These are phyloP conservation scores for Cryptomeria japonica DNA, from an alignment of 75 land plant genomes.

Conservation along the genomic window DNA sequence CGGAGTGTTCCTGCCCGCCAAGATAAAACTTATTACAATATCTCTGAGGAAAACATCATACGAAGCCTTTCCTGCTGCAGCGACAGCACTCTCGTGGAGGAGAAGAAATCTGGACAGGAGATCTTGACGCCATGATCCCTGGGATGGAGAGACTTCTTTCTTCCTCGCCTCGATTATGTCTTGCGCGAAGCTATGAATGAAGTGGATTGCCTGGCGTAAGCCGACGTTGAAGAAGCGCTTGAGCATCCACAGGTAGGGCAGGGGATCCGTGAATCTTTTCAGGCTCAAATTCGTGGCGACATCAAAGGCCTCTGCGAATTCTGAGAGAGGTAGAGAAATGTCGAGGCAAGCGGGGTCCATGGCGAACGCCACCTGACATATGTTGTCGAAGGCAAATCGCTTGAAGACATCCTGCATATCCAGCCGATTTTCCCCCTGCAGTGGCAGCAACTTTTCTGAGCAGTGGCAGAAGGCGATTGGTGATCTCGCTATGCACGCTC, in stretches of 20 bases:
- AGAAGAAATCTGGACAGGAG: slow-evolving; percentile 30
- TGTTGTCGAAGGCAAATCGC: slow-evolving; percentile 22
- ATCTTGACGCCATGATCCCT: slow-evolving; percentile 31
- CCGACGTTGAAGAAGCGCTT: slow-evolving; percentile 41
- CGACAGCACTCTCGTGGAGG: neutral
- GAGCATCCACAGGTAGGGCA: slow-evolving; percentile 33
- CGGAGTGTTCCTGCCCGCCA: slow-evolving; percentile 65
- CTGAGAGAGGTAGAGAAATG: neutral
- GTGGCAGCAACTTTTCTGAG: slow-evolving; percentile 9
- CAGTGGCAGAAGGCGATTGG: slow-evolving; percentile 40
- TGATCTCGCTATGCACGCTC: slow-evolving; percentile 29
- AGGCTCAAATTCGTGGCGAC: slow-evolving; percentile 30
- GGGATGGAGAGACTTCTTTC: slow-evolving; percentile 23
- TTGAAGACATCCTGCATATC: slow-evolving; percentile 25
- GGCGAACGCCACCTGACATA: slow-evolving; percentile 19
- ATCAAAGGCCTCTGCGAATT: slow-evolving; percentile 39
- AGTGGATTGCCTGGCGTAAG: slow-evolving; percentile 29
- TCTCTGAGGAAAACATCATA: slow-evolving; percentile 50
- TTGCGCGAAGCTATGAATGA: slow-evolving; percentile 27
- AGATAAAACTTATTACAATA: slow-evolving; percentile 55
- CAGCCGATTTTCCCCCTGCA: slow-evolving; percentile 2
- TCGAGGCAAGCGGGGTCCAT: slow-evolving; percentile 12
- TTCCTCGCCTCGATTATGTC: slow-evolving; percentile 19
- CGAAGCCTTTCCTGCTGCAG: neutral
- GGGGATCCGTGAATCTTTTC: slow-evolving; percentile 20